Conservation (phyloP, 768 basidiomycete species). For the Tylopilus vinaceipallidus region DNA sequence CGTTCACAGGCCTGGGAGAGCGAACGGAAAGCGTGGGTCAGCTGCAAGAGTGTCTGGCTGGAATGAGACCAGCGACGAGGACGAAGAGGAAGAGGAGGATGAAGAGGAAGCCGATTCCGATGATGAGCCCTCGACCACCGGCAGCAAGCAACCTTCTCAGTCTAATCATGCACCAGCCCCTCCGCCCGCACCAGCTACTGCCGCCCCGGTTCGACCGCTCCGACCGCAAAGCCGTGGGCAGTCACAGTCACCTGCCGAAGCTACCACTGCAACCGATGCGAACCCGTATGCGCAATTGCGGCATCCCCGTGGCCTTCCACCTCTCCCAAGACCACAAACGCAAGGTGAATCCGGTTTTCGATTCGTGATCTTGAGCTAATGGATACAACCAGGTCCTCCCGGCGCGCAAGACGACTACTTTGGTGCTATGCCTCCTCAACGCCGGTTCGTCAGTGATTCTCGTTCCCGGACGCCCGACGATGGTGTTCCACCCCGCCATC, state of each 20-base stretch:
- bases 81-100: constrained; percentile 79
- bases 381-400: constrained; percentile 19
- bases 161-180: constrained; percentile 18
- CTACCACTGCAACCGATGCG: constrained; percentile 29
- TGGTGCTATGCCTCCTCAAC: constrained; percentile 35
- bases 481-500: constrained; percentile 51
- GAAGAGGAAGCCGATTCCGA: constrained; percentile 68
- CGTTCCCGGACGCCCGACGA: constrained; percentile 58
- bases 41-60: constrained; percentile 45
- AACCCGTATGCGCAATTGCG: constrained; percentile 49
- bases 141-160: constrained; percentile 34
- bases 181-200: constrained; percentile 17
- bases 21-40: constrained; percentile 38
- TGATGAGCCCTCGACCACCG: constrained; percentile 35
- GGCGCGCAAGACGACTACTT: constrained; percentile 47
- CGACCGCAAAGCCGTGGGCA: constrained; percentile 31
- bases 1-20: constrained; percentile 68
- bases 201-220: constrained; percentile 26
- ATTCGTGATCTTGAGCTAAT: constrained; percentile 6
- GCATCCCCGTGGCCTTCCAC: constrained; percentile 63
- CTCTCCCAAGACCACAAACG: constrained; percentile 49
- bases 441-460: constrained; percentile 54
- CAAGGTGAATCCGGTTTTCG: constrained; percentile 39
- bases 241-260: constrained; percentile 32
- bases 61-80: constrained; percentile 75